These are phyloP conservation scores for Ophiosphaerella korrae DNA, from an alignment of 2,329 filamentous ascomycete species.

Conservation along the genomic window DNA sequence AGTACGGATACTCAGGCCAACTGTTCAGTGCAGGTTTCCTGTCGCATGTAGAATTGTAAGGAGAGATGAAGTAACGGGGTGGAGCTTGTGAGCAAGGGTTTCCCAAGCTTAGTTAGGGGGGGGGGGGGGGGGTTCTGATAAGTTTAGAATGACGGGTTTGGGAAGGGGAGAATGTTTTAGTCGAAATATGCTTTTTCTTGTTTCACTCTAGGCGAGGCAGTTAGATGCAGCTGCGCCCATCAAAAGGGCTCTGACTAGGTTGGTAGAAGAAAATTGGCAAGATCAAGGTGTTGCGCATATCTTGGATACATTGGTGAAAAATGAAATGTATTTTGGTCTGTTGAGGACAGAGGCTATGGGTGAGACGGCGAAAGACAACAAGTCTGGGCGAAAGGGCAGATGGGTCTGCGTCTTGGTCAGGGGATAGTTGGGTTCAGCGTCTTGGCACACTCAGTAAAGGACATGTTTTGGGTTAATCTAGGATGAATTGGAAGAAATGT, in stretches of 20 bases:
- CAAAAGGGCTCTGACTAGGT: too few relatives aligned
- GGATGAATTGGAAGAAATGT: too few relatives aligned
- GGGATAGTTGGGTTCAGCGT: too few relatives aligned
- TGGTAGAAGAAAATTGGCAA: not conserved
- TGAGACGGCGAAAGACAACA: not conserved
- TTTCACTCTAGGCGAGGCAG: too few relatives aligned
- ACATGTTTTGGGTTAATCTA: too few relatives aligned
- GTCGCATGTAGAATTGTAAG: too few relatives aligned
- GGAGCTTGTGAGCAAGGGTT: not conserved
- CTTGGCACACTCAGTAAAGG: too few relatives aligned
- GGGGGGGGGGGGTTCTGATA: too few relatives aligned
- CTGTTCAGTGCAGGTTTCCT: not conserved
- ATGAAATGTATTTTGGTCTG: not conserved
- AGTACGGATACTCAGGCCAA: not conserved
- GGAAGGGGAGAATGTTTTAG: not conserved
- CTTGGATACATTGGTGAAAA: not conserved
- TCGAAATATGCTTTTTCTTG: too few relatives aligned
- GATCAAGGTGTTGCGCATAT: not conserved
- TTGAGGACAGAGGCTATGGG: not conserved
- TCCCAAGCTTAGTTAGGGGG: not conserved
- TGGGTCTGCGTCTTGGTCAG: too few relatives aligned
- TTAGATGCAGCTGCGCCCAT: too few relatives aligned
- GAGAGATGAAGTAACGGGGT: not conserved
- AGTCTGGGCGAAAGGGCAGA: not conserved
- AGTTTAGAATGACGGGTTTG: not conserved